A percentile compares a stretch with the other conserved stretches of the same genome.
phyloP scores from a whole-genome alignment of 2,329 filamentous ascomycete genomes.

The Aspergillus latus region DNA sequence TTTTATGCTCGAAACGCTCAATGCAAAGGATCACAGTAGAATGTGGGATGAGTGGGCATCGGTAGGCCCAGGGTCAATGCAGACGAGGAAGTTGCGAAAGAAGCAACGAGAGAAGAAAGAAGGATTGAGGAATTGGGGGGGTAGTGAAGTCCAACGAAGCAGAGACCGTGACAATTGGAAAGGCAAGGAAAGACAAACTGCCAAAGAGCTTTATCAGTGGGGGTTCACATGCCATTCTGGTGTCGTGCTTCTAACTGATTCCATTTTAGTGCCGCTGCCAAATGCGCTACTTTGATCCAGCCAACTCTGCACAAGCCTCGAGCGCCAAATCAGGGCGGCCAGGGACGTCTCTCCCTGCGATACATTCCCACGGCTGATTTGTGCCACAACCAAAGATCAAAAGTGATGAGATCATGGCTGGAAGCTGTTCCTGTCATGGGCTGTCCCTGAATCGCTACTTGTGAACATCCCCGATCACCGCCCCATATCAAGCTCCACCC shows the following conservation, averaged over 20 bases:
- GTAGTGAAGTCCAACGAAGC: background rate
- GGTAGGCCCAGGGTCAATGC: too few relatives aligned
- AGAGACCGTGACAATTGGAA: background rate
- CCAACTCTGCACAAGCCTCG: too few relatives aligned
- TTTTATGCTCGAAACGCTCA: too few relatives aligned
- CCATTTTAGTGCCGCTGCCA: background rate
- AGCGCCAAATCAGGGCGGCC: slow-evolving; percentile 1
- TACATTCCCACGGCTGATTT: background rate
- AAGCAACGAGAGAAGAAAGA: too few relatives aligned
- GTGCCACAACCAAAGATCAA: background rate
- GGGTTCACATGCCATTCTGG: slow-evolving; percentile 2
- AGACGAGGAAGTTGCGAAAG: too few relatives aligned
- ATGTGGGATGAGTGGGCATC: too few relatives aligned
- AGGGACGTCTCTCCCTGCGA: background rate
- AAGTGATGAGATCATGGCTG: slow-evolving; percentile 7
- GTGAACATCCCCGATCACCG: background rate
- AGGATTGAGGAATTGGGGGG: background rate
- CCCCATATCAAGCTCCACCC: slow-evolving; percentile 5
- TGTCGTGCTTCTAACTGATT: slow-evolving; percentile 7
- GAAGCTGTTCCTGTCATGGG: slow-evolving; percentile 2
- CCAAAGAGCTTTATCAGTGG: slow-evolving; percentile 4
- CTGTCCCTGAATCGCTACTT: background rate
- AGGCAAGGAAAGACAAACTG: background rate
- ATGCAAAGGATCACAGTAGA: too few relatives aligned
- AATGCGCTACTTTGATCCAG: background rate